Evolutionary conservation across 106 monocot genomes (phyloP).

Genomic region (Dioscorea zingiberensis): DNA sequence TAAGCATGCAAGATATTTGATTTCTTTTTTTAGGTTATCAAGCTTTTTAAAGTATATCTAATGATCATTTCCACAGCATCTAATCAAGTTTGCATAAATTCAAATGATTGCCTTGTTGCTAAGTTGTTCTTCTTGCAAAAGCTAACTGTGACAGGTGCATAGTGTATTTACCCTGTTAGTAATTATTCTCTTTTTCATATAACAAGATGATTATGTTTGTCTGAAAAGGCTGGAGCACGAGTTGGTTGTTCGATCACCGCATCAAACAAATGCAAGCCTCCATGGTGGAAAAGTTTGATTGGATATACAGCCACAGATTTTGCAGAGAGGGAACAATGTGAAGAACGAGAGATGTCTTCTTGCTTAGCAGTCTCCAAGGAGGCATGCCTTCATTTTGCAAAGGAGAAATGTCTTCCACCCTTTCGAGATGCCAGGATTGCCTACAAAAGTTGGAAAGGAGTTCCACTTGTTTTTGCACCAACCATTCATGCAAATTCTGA

Average conservation of each 20-base stretch:
- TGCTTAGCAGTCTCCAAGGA: slow-evolving; percentile 63
- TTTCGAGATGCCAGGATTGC: slow-evolving; percentile 82
- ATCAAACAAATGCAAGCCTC: slow-evolving; percentile 79
- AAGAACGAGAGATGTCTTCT: slow-evolving; percentile 65
- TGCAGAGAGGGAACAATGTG: slow-evolving; percentile 64
- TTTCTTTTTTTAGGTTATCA: no score
- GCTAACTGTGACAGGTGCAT: no score
- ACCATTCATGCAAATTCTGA: neutral
- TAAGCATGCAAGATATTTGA: no score
- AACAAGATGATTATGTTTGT: no score
- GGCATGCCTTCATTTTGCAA: slow-evolving; percentile 57
- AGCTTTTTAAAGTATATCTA: no score
- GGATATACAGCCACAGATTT: slow-evolving; percentile 39
- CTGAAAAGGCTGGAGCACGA: slow-evolving; percentile 60
- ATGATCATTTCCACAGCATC: no score
- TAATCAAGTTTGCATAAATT: no score
- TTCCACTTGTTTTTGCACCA: neutral
- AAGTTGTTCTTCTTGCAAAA: no score
- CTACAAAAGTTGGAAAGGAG: neutral
- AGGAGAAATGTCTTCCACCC: slow-evolving; percentile 57
- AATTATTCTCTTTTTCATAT: no score
- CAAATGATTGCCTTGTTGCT: no score
- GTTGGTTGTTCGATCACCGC: slow-evolving; percentile 78
- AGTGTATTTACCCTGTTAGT: no score
- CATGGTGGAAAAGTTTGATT: slow-evolving; percentile 79